phyloP scores from a whole-genome alignment of 225 moss, liverwort and hornwort genomes.

The Rhytidiadelphus loreus region DNA sequence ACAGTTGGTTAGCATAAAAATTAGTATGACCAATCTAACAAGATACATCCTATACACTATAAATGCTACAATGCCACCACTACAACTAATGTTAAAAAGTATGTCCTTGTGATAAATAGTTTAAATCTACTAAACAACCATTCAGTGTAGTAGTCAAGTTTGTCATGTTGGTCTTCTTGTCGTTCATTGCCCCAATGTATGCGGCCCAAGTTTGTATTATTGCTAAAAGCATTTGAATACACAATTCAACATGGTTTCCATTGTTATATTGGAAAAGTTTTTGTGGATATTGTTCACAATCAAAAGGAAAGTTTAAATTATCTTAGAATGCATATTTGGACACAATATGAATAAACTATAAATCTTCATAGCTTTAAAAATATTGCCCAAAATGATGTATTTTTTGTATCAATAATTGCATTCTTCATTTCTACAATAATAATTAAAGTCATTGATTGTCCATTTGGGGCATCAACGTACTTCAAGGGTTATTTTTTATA shows the following conservation, averaged over 20 bases:
- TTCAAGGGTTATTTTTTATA: not conserved
- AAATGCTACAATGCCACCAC: not conserved
- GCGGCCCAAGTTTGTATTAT: accelerated
- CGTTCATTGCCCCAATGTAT: not conserved
- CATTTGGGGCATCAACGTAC: not conserved
- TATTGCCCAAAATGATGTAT: accelerated
- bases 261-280: accelerated
- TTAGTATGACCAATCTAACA: too few relatives aligned
- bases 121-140: not conserved
- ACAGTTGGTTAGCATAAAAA: not conserved
- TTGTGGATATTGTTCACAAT: not conserved
- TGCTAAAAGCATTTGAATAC: not conserved
- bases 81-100: not conserved
- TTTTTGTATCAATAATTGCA: not conserved
- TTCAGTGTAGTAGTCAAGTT: not conserved
- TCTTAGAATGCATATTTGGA: not conserved
- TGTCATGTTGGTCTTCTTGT: not conserved
- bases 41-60: accelerated
- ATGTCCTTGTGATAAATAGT: not conserved
- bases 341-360: not conserved
- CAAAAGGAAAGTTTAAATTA: accelerated
- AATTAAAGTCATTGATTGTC: not conserved
- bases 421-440: not conserved
- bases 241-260: not conserved
- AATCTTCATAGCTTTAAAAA: not conserved